Base-by-base conservation (phyloP, 1,284 basidiomycete species). In the Amylostereum chailletii region DNA sequence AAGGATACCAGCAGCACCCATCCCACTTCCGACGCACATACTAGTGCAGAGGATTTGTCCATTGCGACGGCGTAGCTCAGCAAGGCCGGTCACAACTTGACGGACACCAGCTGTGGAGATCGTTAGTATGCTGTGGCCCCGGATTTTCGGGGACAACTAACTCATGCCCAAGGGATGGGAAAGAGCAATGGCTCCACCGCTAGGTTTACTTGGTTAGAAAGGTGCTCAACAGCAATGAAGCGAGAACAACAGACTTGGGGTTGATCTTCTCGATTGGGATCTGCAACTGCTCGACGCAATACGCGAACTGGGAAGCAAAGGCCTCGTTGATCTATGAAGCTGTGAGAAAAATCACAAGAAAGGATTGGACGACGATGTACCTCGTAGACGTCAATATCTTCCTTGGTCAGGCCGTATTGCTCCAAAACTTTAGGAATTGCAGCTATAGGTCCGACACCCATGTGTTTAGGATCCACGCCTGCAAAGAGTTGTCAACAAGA, bases 381-480 rank as follows among this genome's bases (percentile, higher is more conserved):
- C 74, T 97, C 94, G 65, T 78, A 97, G 45, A 95, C 72, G 60
- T 96, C 90, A 48, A 96, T 77, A 51, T 96, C 92, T 53, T 90
- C 83, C 61, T 86, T 86, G 33, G 71, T 72, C 60, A 97, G 68
- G 11, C 91, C 91, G 8, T 76, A 72, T 59, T 83, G 81, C 42
- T 76, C 70, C 33, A 96, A 75, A 11, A 86, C 75, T 62, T 86
- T 90, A 37, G 90, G 89, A 47, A 97, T 83, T 29, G 93, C 93
- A 54, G 76, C 81, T 8, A 93, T 77, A 2, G 94, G 94, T 1
- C 84, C 83, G 57, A 95, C 82, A 51, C 86, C 86, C 92, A 94
- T 94, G 58, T 90, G 76, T 50, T 76, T 80, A 2, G 90, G 90
- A 58, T 90, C 86, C 32, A 92, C 88, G 56, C 90, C 90, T 75